Evolutionary conservation across 2,329 filamentous ascomycete species (phyloP).

Genomic region (Chalara sp.): DNA sequence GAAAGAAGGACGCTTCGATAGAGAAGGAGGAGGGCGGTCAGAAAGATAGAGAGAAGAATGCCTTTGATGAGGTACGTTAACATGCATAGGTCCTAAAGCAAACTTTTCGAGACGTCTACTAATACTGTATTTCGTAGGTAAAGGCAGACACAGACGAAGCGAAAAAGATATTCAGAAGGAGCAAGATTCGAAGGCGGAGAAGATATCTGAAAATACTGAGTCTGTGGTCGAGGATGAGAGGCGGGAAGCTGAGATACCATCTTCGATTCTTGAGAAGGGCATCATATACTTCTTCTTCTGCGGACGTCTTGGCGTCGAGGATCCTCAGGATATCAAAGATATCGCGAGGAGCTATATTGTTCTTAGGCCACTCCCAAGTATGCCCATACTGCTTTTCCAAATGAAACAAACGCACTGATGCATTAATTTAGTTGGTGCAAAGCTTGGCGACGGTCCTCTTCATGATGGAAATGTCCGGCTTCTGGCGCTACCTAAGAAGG

Average conservation of each 20-base stretch:
- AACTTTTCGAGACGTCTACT: background rate
- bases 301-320: slow-evolving; percentile 64
- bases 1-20: slow-evolving; percentile 10
- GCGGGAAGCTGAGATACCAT: slow-evolving; percentile 31
- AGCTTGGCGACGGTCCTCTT: slow-evolving; percentile 47
- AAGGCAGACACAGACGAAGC: slow-evolving; percentile 17
- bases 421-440: slow-evolving; percentile 45
- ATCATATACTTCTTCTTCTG: slow-evolving; percentile 89
- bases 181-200: slow-evolving; percentile 19
- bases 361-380: slow-evolving; percentile 59
- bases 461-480: slow-evolving; percentile 60
- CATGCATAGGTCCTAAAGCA: slow-evolving; percentile 1
- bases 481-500: slow-evolving; percentile 78
- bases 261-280: slow-evolving; percentile 73
- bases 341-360: slow-evolving; percentile 75
- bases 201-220: slow-evolving; percentile 20
- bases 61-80: slow-evolving; percentile 22
- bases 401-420: background rate
- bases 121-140: background rate
- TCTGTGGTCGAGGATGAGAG: slow-evolving; percentile 25
- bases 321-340: slow-evolving; percentile 63
- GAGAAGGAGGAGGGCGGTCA: slow-evolving; percentile 6
- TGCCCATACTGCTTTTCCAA: background rate
- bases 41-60: slow-evolving; percentile 19
- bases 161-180: slow-evolving; percentile 15